A percentile compares a stretch with the other conserved stretches of the same genome.
phyloP scores from a whole-genome alignment of 2,329 filamentous ascomycete genomes.

The Colletotrichum sansevieriae region DNA sequence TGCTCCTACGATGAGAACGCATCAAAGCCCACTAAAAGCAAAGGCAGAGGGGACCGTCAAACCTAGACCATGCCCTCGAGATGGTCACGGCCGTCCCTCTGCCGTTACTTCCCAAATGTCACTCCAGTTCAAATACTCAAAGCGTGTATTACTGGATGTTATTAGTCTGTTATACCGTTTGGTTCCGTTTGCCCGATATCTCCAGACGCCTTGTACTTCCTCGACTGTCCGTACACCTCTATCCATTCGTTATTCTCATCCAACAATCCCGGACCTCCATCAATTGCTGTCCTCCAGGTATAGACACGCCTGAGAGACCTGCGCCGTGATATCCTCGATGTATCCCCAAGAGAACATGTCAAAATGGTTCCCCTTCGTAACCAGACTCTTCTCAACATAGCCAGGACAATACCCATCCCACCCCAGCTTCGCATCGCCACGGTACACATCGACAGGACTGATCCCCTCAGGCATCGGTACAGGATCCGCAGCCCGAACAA shows the following conservation, averaged over 20 bases:
- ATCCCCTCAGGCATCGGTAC: slow-evolving; percentile 51
- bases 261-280: neutral
- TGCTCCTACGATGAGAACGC: no score
- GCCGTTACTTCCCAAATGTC: neutral
- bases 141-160: neutral
- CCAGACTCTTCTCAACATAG: slow-evolving; percentile 60
- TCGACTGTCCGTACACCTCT: neutral
- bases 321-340: slow-evolving; percentile 46
- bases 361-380: slow-evolving; percentile 66
- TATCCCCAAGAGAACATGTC: slow-evolving; percentile 55
- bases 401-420: slow-evolving; percentile 62
- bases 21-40: no score
- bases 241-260: neutral
- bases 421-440: slow-evolving; percentile 58
- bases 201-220: neutral
- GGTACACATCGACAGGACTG: slow-evolving; percentile 58
- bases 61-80: no score
- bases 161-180: neutral
- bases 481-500: slow-evolving; percentile 59
- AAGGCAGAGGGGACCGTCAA: no score
- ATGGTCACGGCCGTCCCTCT: no score
- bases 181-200: slow-evolving; percentile 14
- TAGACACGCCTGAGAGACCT: slow-evolving; percentile 47
- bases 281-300: slow-evolving; percentile 6
- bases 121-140: neutral